Percentiles rank a stretch among this genome's conserved stretches.
Evolutionary conservation across 345 rosid species (phyloP).

Genomic region (Gossypium herbaceum): DNA sequence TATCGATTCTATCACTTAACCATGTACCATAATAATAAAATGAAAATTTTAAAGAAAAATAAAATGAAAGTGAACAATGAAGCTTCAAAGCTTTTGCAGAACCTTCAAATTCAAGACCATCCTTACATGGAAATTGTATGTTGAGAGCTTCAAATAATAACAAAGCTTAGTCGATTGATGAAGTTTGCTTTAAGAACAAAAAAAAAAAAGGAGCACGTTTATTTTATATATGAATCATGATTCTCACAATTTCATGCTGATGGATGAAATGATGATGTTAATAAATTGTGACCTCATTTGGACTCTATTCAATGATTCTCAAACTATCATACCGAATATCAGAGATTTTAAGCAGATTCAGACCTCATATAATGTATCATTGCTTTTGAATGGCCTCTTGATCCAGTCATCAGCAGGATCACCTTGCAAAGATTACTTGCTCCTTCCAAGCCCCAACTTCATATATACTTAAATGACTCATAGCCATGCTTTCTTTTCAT

Average conservation of each 20-base stretch:
- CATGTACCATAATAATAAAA: too few species aligned
- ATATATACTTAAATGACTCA: too few species aligned
- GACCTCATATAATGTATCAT: not conserved
- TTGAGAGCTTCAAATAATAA: not conserved
- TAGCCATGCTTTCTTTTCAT: not conserved
- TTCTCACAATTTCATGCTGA: not conserved
- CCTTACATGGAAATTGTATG: not conserved
- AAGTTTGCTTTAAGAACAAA: not conserved
- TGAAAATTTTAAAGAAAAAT: too few species aligned
- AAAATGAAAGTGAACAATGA: too few species aligned
- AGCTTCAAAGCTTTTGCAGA: not conserved
- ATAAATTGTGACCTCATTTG: not conserved
- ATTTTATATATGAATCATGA: not conserved
- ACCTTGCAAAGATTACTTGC: not conserved
- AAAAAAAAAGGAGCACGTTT: not conserved
- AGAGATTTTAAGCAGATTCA: not conserved
- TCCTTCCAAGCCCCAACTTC: not conserved
- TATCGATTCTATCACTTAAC: too few species aligned
- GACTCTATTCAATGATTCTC: too few species aligned
- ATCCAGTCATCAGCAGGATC: not conserved
- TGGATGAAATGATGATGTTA: not conserved
- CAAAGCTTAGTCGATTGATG: not conserved
- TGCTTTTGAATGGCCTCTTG: not conserved
- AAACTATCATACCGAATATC: not conserved
- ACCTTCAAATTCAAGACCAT: not conserved